A percentile compares a stretch with the other conserved stretches of the same genome.
phyloP scores from a whole-genome alignment of 257 asterid genomes.

The Solanum chilense region DNA sequence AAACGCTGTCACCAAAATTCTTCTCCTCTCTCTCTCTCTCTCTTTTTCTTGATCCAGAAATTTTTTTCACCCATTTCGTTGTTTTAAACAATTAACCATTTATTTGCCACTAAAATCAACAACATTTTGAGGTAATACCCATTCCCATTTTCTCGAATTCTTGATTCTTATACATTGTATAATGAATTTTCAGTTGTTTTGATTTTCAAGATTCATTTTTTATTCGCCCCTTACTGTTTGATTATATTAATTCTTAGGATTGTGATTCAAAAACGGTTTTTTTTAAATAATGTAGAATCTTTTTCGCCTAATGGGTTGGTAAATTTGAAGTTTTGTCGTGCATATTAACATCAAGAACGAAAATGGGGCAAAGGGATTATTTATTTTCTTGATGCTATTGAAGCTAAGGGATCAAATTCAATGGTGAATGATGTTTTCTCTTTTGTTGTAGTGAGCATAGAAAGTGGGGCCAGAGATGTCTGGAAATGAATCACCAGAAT shows the following conservation, averaged over 20 bases:
- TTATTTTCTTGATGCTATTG: background rate
- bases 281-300: background rate
- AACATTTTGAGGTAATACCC: background rate
- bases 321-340: background rate
- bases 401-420: background rate
- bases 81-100: background rate
- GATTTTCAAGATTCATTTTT: background rate
- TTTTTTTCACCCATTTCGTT: background rate
- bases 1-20: background rate
- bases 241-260: background rate
- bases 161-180: background rate
- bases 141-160: background rate
- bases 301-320: background rate
- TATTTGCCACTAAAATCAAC: background rate
- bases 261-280: background rate
- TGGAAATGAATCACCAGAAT: conserved; percentile 46
- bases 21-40: background rate
- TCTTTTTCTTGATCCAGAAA: background rate
- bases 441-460: conserved; percentile 21
- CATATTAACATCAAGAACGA: background rate
- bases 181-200: background rate
- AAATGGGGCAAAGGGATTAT: background rate
- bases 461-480: conserved; percentile 43
- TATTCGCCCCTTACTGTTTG: background rate
- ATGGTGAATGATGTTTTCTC: conserved; percentile 14